Evolutionary conservation across 306 rosid genomes (phyloP), one percentile per base, ranked within the genome.

Genomic region (Malus sieversii): DNA sequence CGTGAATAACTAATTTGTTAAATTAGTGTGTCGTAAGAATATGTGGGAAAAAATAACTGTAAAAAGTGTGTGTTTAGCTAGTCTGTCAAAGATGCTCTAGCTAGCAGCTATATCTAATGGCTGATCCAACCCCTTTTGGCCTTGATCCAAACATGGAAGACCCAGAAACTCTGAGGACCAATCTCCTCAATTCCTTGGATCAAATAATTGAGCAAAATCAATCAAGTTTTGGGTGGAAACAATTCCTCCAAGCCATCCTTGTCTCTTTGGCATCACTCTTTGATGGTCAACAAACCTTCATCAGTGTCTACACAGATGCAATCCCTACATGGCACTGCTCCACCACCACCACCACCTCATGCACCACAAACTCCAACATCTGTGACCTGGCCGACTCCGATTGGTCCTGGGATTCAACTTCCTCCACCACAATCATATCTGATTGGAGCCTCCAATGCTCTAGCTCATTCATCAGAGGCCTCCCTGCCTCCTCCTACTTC

Each of bases 291-390:
- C 91, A 85, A 63, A 40, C 82, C 4, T 87, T 85, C 86, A 81
- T 83, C 48, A 79, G 76, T 12, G 59, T 87, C 74, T 81, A 66
- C 72, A 46, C 89, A 1, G 87, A 85, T 13, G 81, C 86, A 12
- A 66, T 68, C 16, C 91, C 89, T 9, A 32, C 81, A 33, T 84
- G 87, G 90, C 86, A 86, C 76, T 86, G 90, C 78, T 78, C 73
- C 20, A 40, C 66, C 52, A 22, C 40, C 35, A 38, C 75, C 12
- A 11, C 68, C 35, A 15, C 68, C 7, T n/a, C 33, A 12, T 77
- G 82, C 27, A 66, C 60, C 53, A 76, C 84, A 52, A 23, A 60
- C 60, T 84, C 86, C 18, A 25, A 77, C 11, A 79, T 86, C 7
- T 87, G 90, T 76, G 64, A 84, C 2, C 73, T 87, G 9, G 66